Evolutionary conservation across 345 rosid species (phyloP).

Genomic region (Xanthoceras sorbifolium): DNA sequence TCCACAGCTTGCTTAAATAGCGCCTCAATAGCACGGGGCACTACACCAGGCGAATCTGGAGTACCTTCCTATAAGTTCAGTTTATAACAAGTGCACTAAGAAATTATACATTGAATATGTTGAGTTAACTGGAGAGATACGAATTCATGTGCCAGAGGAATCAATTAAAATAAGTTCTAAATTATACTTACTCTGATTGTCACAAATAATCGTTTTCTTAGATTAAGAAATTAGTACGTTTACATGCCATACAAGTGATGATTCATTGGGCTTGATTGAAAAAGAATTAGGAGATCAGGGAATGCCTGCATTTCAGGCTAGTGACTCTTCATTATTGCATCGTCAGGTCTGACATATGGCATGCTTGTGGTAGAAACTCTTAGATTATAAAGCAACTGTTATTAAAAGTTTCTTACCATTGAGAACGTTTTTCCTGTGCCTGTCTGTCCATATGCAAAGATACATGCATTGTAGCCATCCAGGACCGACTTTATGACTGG

Average conservation of each 20-base stretch:
- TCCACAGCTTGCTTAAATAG: slow-evolving; percentile 57
- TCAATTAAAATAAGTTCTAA: neutral
- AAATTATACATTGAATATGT: neutral
- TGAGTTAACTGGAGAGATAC: neutral
- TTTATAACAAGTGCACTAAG: slow-evolving; percentile 5
- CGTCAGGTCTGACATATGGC: neutral
- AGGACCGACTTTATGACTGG: slow-evolving; percentile 74
- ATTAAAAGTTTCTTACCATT: slow-evolving; percentile 49
- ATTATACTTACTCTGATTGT: neutral
- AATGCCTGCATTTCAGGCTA: too few relatives aligned
- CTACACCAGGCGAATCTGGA: slow-evolving; percentile 60
- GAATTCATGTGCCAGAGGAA: neutral
- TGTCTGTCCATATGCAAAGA: slow-evolving; percentile 84
- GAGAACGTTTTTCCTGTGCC: slow-evolving; percentile 86
- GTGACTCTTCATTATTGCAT: too few relatives aligned
- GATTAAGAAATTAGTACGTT: neutral
- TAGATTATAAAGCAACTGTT: neutral
- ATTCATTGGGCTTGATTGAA: too few relatives aligned
- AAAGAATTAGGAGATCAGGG: too few relatives aligned
- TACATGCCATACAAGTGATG: slow-evolving; percentile 3
- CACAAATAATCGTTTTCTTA: neutral
- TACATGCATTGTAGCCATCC: slow-evolving; percentile 85
- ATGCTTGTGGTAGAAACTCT: neutral
- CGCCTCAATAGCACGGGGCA: slow-evolving; percentile 61
- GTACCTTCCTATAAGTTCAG: slow-evolving; percentile 59